Evolutionary conservation across 2,329 filamentous ascomycete species (phyloP), one percentile per base, ranked within the genome.

Genomic region (Phaeomoniella chlamydospora): DNA sequence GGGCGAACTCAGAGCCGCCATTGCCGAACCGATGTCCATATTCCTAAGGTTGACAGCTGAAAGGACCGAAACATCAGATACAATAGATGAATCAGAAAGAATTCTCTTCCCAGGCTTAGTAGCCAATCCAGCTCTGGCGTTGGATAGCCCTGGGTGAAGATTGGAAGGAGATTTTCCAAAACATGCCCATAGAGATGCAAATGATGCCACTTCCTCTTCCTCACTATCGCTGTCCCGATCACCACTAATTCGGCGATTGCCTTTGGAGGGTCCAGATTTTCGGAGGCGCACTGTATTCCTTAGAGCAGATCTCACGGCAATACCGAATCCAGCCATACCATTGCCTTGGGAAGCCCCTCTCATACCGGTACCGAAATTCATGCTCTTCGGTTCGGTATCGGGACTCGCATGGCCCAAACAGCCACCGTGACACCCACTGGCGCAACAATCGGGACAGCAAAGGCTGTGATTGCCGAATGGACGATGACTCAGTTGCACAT

Each of bases 381-480:
- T n/a, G n/a, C n/a, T n/a, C n/a, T n/a, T n/a, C n/a, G n/a, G n/a
- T n/a, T n/a, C n/a, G n/a, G n/a, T n/a, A n/a, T 12, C 10, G 6
- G 43, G 43, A 35, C 44, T 45, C 10, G 42, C 36, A 37, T 48
- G 45, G 19, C 45, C 45, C 3, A 48, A 36, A 36, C 45, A 48
- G 6, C 44, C 40, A 34, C 39, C 44, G 35, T 48, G 45, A 40
- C 41, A 45, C 29, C 44, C 44, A 12, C 37, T 31, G 10, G 38
- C 34, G 34, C 45, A 48, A 32, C 45, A 48, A 18, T 42, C 39
- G 5, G 44, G 44, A 22, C 44, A 47, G 31, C 45, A 48, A 15
- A 31, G 39, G 1, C 31, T 26, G 35, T 48, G 45, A 34, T 45
- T 40, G 2, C 29, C 18, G 10, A 22, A 29, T 11, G 16, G 12